Evolutionary conservation across 352 stramenopile species (phyloP).

Genomic region (Phytopythium ostracodes): DNA sequence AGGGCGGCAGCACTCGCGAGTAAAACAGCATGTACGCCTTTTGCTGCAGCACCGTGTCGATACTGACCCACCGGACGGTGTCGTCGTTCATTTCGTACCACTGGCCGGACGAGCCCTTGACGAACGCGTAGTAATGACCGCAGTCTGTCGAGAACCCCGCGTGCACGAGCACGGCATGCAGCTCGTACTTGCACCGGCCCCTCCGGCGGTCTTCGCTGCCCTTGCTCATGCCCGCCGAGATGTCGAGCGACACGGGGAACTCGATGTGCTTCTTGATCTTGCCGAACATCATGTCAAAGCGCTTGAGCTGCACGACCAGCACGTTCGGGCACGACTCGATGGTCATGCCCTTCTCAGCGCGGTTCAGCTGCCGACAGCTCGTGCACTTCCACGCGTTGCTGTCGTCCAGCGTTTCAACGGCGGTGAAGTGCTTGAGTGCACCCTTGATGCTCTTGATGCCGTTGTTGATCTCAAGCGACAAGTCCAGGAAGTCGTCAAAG

Average conservation of each 20-base stretch:
- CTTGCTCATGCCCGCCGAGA: conserved; percentile 58
- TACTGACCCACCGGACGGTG: conserved; percentile 77
- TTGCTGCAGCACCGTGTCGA: conserved; percentile 84
- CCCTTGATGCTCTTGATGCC: conserved; percentile 68
- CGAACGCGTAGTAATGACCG: conserved; percentile 90
- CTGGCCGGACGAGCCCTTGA: conserved; percentile 82
- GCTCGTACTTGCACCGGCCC: conserved; percentile 58
- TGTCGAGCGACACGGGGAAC: conserved; percentile 67
- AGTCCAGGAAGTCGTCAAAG: conserved; percentile 84
- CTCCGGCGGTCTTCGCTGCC: conserved; percentile 42
- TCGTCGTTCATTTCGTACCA: conserved; percentile 94
- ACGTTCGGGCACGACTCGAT: conserved; percentile 83
- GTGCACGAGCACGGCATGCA: conserved; percentile 85
- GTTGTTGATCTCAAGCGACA: conserved; percentile 85
- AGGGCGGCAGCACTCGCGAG: conserved; percentile 53
- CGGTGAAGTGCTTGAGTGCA: conserved; percentile 80
- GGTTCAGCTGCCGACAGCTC: conserved; percentile 68
- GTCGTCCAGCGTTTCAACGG: conserved; percentile 77
- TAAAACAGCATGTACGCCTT: conserved; percentile 93
- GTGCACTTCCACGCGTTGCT: conserved; percentile 87
- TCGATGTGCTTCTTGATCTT: conserved; percentile 89
- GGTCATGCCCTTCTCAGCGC: conserved; percentile 78
- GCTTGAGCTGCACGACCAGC: conserved; percentile 89
- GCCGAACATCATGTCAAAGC: conserved; percentile 82
- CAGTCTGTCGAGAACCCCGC: conserved; percentile 84